phyloP scores from a whole-genome alignment of 495 filamentous ascomycete species.

The Neurospora terricola region DNA sequence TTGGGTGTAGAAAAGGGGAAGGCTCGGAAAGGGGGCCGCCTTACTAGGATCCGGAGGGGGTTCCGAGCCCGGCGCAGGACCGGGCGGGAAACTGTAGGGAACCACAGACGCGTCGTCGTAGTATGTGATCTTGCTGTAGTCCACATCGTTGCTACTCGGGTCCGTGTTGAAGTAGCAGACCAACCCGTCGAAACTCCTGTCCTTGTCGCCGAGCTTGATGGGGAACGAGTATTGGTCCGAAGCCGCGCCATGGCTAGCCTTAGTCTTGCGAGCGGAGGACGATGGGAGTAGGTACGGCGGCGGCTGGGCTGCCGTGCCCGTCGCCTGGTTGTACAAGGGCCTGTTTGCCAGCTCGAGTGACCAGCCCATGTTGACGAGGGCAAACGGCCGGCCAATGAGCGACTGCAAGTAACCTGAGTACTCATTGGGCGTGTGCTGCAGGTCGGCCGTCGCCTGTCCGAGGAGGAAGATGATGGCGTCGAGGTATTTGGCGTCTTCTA shows the following conservation, averaged over 20 bases:
- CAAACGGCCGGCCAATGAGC: constrained; percentile 38
- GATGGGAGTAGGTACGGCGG: background rate
- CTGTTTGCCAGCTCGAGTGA: constrained; percentile 32
- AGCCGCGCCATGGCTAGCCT: background rate
- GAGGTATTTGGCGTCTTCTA: too few relatives aligned
- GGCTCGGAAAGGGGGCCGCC: too few relatives aligned
- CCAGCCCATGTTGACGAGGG: constrained; percentile 36
- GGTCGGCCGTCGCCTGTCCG: constrained; percentile 4
- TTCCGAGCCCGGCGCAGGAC: too few relatives aligned
- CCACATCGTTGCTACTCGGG: too few relatives aligned
- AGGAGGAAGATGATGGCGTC: too few relatives aligned
- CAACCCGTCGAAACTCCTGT: constrained; percentile 29
- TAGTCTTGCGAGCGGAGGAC: background rate
- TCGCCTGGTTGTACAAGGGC: constrained; percentile 6
- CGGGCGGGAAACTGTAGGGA: too few relatives aligned
- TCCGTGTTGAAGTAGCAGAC: constrained; percentile 31
- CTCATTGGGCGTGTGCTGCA: constrained; percentile 19
- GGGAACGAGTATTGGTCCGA: constrained; percentile 23
- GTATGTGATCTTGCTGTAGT: too few relatives aligned
- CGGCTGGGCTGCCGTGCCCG: background rate
- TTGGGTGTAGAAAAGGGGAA: too few relatives aligned
- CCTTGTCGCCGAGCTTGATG: constrained; percentile 33
- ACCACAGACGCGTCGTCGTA: too few relatives aligned
- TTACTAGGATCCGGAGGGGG: too few relatives aligned
- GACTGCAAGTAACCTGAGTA: constrained; percentile 27